Percentiles rank a stretch among this genome's conserved stretches.
These are phyloP conservation scores for Lavandula angustifolia DNA, from an alignment of 257 asterid genomes.

Conservation along the genomic window DNA sequence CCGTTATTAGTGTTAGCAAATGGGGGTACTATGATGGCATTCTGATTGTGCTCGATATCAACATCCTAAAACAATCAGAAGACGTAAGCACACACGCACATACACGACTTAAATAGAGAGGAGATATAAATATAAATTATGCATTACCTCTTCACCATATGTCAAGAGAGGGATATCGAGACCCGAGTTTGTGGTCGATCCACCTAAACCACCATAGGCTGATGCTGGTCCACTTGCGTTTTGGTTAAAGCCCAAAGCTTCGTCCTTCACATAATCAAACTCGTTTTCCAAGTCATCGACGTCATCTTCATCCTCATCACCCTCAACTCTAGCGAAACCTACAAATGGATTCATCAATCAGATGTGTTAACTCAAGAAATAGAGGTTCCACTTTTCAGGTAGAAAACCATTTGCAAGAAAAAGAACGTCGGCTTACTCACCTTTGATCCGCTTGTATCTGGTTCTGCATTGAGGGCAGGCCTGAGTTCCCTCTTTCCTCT, in stretches of 20 bases:
- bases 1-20: slow-evolving; percentile 41
- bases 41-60: slow-evolving; percentile 51
- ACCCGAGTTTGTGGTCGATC: slow-evolving; percentile 39
- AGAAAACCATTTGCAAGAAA: background rate
- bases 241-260: slow-evolving; percentile 36
- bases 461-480: slow-evolving; percentile 94
- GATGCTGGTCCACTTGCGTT: slow-evolving; percentile 34
- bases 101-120: background rate
- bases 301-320: slow-evolving; percentile 92
- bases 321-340: slow-evolving; percentile 94
- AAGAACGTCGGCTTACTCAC: slow-evolving; percentile 29
- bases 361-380: background rate
- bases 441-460: slow-evolving; percentile 85
- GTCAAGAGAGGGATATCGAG: slow-evolving; percentile 69
- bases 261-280: slow-evolving; percentile 54
- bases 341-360: slow-evolving; percentile 8
- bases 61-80: slow-evolving; percentile 41
- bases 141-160: slow-evolving; percentile 79
- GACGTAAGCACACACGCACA: background rate
- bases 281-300: slow-evolving; percentile 85
- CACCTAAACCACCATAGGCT: slow-evolving; percentile 43
- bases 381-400: slow-evolving; percentile 8
- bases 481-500: slow-evolving; percentile 85
- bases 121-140: background rate
- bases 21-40: slow-evolving; percentile 73